Percentiles rank a stretch among this genome's conserved stretches.
Conservation (phyloP, 2,329 filamentous ascomycete species). For the Aciculosporium take region DNA sequence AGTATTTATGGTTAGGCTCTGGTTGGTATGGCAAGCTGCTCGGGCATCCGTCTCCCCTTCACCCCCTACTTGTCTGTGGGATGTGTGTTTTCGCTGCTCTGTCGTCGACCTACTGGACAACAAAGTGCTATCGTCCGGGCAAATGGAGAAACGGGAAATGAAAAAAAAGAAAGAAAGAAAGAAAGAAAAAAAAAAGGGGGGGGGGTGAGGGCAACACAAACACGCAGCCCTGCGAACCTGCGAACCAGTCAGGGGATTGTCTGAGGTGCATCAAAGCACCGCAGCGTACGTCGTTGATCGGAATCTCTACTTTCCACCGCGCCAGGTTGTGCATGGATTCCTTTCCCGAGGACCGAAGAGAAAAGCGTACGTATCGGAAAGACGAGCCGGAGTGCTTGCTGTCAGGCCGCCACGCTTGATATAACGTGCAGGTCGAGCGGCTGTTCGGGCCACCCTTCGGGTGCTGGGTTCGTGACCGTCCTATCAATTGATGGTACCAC, state of each 20-base stretch:
- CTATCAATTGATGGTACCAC: neutral
- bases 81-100: neutral
- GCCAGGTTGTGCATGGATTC: neutral
- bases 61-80: conserved; percentile 6
- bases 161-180: too few relatives aligned
- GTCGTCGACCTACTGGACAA: neutral
- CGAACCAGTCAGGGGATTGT: conserved; percentile 13
- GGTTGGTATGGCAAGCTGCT: conserved; percentile 6
- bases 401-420: conserved; percentile 5
- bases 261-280: conserved; percentile 11
- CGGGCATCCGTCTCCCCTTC: conserved; percentile 1
- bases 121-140: neutral
- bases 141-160: neutral
- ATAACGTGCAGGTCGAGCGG: conserved; percentile 1
- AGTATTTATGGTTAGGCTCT: conserved; percentile 12
- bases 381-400: neutral
- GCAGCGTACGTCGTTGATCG: conserved; percentile 10
- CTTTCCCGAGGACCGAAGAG: neutral
- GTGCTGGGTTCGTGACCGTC: neutral
- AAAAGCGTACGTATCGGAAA: too few relatives aligned
- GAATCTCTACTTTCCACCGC: conserved; percentile 4
- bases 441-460: neutral
- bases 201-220: conserved; percentile 1
- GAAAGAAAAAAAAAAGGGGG: too few relatives aligned
- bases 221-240: conserved; percentile 7